Evolutionary conservation across 2,329 filamentous ascomycete species (phyloP), one percentile per base, ranked within the genome.

Genomic region (Scytalidium lignicola): DNA sequence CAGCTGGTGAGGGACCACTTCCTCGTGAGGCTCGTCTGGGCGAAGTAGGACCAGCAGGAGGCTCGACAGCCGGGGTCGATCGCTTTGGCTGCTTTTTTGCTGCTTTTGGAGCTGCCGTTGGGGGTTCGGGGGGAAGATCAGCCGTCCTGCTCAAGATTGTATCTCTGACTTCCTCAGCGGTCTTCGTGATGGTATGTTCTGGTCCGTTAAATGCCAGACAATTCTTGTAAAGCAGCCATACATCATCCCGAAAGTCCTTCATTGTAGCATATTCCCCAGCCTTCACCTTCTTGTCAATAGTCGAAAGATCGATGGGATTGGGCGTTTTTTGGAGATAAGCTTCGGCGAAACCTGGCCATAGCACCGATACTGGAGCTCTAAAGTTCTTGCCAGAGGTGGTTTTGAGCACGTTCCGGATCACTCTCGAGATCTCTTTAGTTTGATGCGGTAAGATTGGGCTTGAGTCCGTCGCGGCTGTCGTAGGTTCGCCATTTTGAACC

Each of bases 221-320:
- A 65, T 99, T 99, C 51, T 83, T 73, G 54, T 92, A 80, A 65
- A 99, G 86, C 47, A 90, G 75, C 26, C 83, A 72, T 46, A 96
- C 77, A 60, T 96, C 90, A 42, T 75, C 73, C 58, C 84, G 82
- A 63, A 96, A 85, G 3, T 82, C 82, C 45, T 84, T 80, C n/a
- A 90, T 76, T 5, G 79, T 82, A 8, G 68, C 62, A 65, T 96
- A 97, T 43, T 76, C 69, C 2, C 46, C 42, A 23, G 81, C 76
- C 61, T 89, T 89, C 29, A 97, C 68, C 56, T 88, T 91, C 46
- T 78, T 75, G 63, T 97, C 92, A 62, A 99, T 88, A 9, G 85
- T 85, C 37, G 78, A 76, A 32, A 99, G 77, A 66, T 97, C 92
- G 75, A 95, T 91, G 0, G 91, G 91, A 23, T 85, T 78, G 32